A percentile compares a stretch with the other conserved stretches of the same genome.
Conservation (phyloP, 2,329 filamentous ascomycete genomes). For the Ceratocystis colombiana region DNA sequence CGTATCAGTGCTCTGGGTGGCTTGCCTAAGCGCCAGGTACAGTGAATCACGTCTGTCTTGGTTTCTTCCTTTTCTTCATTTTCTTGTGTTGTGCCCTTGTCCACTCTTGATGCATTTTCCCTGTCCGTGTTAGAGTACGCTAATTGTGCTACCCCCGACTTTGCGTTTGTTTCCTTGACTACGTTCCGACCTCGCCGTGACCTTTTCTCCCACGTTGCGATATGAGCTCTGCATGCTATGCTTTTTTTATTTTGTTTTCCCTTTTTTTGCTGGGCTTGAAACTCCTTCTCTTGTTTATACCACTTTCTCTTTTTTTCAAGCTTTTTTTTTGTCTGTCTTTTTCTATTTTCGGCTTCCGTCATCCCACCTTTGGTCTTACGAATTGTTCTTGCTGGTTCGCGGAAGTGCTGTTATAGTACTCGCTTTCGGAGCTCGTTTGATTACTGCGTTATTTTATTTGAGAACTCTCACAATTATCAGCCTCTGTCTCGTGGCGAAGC, state of each 20-base stretch:
- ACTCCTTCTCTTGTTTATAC: conserved; percentile 24
- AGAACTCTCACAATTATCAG: neutral
- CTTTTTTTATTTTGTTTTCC: conserved; percentile 21
- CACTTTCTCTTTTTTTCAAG: conserved; percentile 17
- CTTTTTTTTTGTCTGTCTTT: conserved; percentile 14
- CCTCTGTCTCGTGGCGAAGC: neutral
- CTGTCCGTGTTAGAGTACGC: conserved; percentile 5
- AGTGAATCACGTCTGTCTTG: neutral
- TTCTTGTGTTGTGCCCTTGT: conserved; percentile 12
- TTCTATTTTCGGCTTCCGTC: conserved; percentile 8
- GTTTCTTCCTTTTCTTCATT: neutral
- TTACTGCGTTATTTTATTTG: neutral
- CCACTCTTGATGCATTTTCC: neutral
- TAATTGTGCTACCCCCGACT: neutral
- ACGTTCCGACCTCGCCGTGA: conserved; percentile 17
- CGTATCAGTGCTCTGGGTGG: conserved; percentile 53
- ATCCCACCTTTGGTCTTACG: no score
- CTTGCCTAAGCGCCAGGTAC: conserved; percentile 36
- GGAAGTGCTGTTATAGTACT: no score
- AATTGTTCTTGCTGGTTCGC: no score
- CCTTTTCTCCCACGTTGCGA: conserved; percentile 17
- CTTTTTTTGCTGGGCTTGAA: neutral
- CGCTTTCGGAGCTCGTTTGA: neutral
- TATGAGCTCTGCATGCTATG: conserved; percentile 26
- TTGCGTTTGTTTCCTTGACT: conserved; percentile 14